These are phyloP conservation scores for Luffa aegyptiaca DNA, from an alignment of 306 rosid species.

Conservation along the genomic window DNA sequence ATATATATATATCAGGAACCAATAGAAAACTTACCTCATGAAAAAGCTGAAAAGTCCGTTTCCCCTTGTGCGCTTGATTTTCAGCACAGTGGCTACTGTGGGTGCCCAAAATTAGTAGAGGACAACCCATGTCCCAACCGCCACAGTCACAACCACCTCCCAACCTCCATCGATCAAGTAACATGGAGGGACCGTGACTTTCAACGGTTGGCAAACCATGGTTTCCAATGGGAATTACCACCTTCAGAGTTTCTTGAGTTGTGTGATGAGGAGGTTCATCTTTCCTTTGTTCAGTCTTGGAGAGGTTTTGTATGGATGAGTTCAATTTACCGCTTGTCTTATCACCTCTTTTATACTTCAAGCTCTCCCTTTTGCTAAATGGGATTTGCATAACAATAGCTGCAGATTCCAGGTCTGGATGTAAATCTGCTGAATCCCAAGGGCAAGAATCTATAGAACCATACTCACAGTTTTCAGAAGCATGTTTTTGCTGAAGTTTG, in stretches of 20 bases:
- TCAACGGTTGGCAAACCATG: slow-evolving; percentile 65
- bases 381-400: slow-evolving; percentile 70
- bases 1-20: not conserved
- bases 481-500: slow-evolving; percentile 37
- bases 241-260: slow-evolving; percentile 52
- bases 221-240: slow-evolving; percentile 69
- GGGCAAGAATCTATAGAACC: slow-evolving; percentile 30
- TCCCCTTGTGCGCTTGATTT: slow-evolving; percentile 37
- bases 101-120: slow-evolving; percentile 66
- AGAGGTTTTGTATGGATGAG: slow-evolving; percentile 27
- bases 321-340: slow-evolving; percentile 19
- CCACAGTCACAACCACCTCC: slow-evolving; percentile 98
- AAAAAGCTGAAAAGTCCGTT: slow-evolving; percentile 50
- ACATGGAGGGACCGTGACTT: slow-evolving; percentile 55
- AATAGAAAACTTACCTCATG: slow-evolving; percentile 53
- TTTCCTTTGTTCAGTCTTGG: slow-evolving; percentile 30
- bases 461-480: slow-evolving; percentile 20
- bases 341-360: slow-evolving; percentile 36
- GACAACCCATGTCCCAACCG: slow-evolving; percentile 99
- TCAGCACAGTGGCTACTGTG: slow-evolving; percentile 37
- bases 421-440: slow-evolving; percentile 31
- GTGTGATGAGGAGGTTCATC: slow-evolving; percentile 20
- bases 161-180: slow-evolving; percentile 71
- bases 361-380: slow-evolving; percentile 45
- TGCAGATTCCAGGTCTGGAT: slow-evolving; percentile 56